phyloP scores from a whole-genome alignment of 208 protist species.

The Leishmania tropica region DNA sequence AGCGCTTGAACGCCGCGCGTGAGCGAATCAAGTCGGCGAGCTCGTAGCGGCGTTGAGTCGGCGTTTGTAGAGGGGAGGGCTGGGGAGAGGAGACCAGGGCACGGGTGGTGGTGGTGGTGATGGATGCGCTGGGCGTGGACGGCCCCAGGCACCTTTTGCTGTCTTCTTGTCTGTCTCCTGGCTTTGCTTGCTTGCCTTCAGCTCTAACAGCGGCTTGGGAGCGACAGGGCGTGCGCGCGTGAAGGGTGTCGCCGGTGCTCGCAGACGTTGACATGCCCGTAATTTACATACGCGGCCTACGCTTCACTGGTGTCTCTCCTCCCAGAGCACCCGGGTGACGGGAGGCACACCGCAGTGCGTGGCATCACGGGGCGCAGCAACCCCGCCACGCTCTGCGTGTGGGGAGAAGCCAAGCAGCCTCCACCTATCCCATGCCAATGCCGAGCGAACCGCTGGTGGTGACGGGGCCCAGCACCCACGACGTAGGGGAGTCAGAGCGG shows the following conservation, averaged over 20 bases:
- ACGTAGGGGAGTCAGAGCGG: neutral
- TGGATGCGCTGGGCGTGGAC: neutral
- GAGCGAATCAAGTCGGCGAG: slow-evolving; percentile 29
- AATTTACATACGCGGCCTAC: neutral
- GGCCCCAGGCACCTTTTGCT: neutral
- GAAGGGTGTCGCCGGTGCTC: neutral
- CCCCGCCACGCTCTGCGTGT: neutral
- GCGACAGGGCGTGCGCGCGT: neutral
- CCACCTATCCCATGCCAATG: neutral
- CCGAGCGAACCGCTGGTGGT: neutral
- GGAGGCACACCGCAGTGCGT: neutral
- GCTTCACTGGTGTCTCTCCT: no score
- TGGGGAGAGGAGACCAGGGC: neutral
- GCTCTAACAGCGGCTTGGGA: no score
- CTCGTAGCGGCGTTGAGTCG: neutral
- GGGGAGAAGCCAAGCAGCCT: neutral
- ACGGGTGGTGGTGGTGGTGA: neutral
- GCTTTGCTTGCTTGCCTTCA: neutral
- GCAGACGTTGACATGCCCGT: neutral
- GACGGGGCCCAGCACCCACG: neutral
- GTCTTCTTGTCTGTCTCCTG: neutral
- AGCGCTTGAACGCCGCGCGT: slow-evolving; percentile 42
- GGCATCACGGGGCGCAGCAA: neutral
- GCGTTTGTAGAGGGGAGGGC: neutral
- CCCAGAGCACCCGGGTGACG: neutral